phyloP scores from a whole-genome alignment of 2,329 filamentous ascomycete species.

The Fusarium zealandicum region DNA sequence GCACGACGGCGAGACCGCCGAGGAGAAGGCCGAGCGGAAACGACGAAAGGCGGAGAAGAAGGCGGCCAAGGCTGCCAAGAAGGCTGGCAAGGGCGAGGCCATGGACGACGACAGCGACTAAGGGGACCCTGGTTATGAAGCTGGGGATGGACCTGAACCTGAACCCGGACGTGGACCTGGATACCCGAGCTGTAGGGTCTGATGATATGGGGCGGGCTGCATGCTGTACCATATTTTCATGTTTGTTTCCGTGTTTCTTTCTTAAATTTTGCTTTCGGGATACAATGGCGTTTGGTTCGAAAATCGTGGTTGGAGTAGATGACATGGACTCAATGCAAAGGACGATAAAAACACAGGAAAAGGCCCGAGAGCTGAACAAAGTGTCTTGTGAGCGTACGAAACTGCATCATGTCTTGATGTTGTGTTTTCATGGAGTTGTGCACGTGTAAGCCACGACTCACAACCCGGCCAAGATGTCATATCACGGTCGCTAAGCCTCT shows the following conservation, averaged over 20 bases:
- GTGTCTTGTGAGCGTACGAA: constrained; percentile 7
- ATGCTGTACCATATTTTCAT: constrained; percentile 42
- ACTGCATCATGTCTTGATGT: constrained; percentile 10
- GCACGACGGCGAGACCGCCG: constrained; percentile 77
- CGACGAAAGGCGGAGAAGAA: constrained; percentile 67
- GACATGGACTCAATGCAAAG: constrained; percentile 42
- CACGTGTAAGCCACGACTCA: constrained; percentile 22
- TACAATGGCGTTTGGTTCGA: constrained; percentile 42
- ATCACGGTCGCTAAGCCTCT: constrained; percentile 13
- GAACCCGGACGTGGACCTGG: constrained; percentile 17
- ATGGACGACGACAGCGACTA: constrained; percentile 62
- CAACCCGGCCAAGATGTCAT: constrained; percentile 13
- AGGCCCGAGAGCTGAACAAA: neutral
- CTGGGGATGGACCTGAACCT: constrained; percentile 15
- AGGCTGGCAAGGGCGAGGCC: constrained; percentile 59
- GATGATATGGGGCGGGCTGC: constrained; percentile 38
- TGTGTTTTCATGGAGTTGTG: constrained; percentile 9
- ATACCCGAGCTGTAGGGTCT: constrained; percentile 35
- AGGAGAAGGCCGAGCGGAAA: constrained; percentile 70
- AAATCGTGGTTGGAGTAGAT: constrained; percentile 44
- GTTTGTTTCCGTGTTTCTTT: constrained; percentile 34
- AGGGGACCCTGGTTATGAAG: constrained; percentile 20
- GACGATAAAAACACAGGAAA: constrained; percentile 32
- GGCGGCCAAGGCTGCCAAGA: constrained; percentile 64
- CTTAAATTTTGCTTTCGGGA: constrained; percentile 33